Evolutionary conservation across 2,329 filamentous ascomycete species (phyloP), one percentile per base, ranked within the genome.

Genomic region (Venturia carpophila): DNA sequence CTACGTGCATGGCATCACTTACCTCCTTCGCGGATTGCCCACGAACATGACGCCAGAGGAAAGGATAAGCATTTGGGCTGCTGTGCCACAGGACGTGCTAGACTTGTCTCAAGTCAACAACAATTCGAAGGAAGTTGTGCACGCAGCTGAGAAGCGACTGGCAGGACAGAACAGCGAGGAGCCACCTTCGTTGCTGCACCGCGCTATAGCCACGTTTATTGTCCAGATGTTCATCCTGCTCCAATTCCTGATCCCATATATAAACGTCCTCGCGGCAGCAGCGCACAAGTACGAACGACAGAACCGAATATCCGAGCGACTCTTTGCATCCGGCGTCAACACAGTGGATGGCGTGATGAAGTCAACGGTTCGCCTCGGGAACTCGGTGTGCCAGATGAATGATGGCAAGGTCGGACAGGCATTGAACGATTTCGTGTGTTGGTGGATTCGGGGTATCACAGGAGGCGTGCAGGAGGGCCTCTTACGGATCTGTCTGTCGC

Each of bases 391-490:
- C 66, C 81, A 80, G 56, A 80, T 89, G 75, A 83, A 87, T 27
- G 84, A 89, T 66, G 87, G 87, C 0, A 83, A 80, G 67, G 75
- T 89, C n/a, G 86, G 86, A 0, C 80, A 84, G 67, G 77, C 79
- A 3, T 71, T 89, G 27, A 79, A 82, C 21, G 82, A 84, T 41
- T 71, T 83, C 11, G 79, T 82, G 2, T 72, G 81, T 3, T 91
- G 87, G 84, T 82, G 85, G 70, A 74, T 88, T 1, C 81, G 87
- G 67, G 83, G 85, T 24, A 76, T 91, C 62, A 81, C 84, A 1
- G 86, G 85, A 17, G 89, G 88, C 0, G 77, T 91, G 52, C 84
- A 85, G 69, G n/a, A n/a, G n/a, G n/a, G n/a, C n/a, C n/a, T n/a
- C n/a, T n/a, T n/a, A n/a, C n/a, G n/a, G n/a, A n/a, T n/a, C n/a